These are phyloP conservation scores for Marasmius oreades DNA, from an alignment of 1,284 basidiomycete genomes.

Conservation along the genomic window DNA sequence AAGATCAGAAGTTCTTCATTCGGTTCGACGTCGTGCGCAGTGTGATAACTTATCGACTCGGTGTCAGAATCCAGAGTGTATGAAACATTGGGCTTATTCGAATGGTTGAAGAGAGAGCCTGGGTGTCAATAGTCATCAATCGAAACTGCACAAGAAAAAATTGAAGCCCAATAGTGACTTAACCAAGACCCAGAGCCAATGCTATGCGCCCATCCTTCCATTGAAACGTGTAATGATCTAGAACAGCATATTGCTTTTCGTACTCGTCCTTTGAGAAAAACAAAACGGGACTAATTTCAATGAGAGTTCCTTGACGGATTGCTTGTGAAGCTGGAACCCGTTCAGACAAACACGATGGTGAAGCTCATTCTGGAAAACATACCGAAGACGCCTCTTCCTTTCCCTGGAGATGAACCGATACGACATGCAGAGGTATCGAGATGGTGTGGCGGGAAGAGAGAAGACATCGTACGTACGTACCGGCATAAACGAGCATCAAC, in stretches of 20 bases:
- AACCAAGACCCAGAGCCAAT: slow-evolving; percentile 83
- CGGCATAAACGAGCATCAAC: background rate
- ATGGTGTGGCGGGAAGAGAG: slow-evolving; percentile 17
- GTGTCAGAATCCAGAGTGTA: slow-evolving; percentile 52
- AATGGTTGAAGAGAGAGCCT: slow-evolving; percentile 85
- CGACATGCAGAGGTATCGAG: slow-evolving; percentile 33
- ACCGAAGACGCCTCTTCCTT: slow-evolving; percentile 69
- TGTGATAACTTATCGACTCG: slow-evolving; percentile 67
- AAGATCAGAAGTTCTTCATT: slow-evolving; percentile 81
- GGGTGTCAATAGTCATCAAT: slow-evolving; percentile 3
- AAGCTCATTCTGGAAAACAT: slow-evolving; percentile 8
- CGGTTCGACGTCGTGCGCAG: slow-evolving; percentile 46
- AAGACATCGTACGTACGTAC: slow-evolving; percentile 6
- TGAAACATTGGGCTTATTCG: slow-evolving; percentile 67
- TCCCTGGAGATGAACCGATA: slow-evolving; percentile 37
- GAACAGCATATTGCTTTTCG: slow-evolving; percentile 57
- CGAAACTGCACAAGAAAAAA: background rate
- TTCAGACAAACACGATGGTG: background rate
- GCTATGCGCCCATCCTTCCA: slow-evolving; percentile 84
- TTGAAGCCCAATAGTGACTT: slow-evolving; percentile 19
- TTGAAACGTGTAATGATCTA: slow-evolving; percentile 85
- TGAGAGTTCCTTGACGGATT: slow-evolving; percentile 61
- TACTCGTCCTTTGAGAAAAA: slow-evolving; percentile 76
- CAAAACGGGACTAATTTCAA: slow-evolving; percentile 88
- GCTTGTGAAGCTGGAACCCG: slow-evolving; percentile 43